Evolutionary conservation across 192 early-diverging fungal species (phyloP).

Genomic region (Pilaira anomala): DNA sequence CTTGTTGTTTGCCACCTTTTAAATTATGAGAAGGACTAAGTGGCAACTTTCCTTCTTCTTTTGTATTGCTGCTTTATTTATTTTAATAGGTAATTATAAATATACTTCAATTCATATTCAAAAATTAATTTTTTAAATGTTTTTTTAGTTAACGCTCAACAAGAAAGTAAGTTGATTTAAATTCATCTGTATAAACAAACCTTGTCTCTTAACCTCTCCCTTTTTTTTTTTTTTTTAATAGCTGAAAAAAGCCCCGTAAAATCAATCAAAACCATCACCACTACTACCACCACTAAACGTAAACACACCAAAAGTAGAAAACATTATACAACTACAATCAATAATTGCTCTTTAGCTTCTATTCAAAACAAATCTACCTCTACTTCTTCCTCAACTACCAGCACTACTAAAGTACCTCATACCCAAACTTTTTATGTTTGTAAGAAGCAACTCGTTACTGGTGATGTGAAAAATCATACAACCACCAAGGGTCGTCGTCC

Average conservation of each 20-base stretch:
- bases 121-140: neutral
- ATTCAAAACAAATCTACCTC: neutral
- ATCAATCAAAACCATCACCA: neutral
- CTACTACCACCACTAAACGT: neutral
- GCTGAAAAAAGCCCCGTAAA: too few relatives aligned
- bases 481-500: too few relatives aligned
- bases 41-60: neutral
- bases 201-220: too few relatives aligned
- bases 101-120: neutral
- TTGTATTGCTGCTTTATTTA: neutral
- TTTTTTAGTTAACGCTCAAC: neutral
- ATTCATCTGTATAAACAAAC: too few relatives aligned
- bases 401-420: neutral
- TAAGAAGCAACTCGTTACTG: too few relatives aligned
- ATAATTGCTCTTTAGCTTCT: neutral
- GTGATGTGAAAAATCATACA: too few relatives aligned
- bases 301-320: neutral
- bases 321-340: neutral
- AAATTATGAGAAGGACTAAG: slow-evolving; percentile 6
- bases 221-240: too few relatives aligned
- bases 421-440: neutral
- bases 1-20: neutral
- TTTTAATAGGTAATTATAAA: neutral
- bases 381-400: neutral
- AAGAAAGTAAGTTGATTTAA: too few relatives aligned